A percentile compares a stretch with the other conserved stretches of the same genome.
phyloP scores from a whole-genome alignment of 805 yeast genomes.

The Candida succiphila region DNA sequence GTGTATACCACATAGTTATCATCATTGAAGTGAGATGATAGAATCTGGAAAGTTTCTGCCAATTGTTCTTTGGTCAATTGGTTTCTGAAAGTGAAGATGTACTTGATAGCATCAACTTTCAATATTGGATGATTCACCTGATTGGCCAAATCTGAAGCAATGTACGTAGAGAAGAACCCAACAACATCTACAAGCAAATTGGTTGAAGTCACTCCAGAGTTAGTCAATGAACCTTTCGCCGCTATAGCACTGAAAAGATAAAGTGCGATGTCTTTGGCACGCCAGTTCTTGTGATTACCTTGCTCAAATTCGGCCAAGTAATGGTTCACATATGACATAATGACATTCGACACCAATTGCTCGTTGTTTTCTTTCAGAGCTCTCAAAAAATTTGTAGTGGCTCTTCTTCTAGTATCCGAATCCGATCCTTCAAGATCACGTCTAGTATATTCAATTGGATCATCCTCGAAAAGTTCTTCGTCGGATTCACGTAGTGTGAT shows the following conservation, averaged over 20 bases:
- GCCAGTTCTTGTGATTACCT: slow-evolving; percentile 54
- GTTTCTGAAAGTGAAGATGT: slow-evolving; percentile 81
- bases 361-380: slow-evolving; percentile 78
- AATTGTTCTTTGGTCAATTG: slow-evolving; percentile 85
- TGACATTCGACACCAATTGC: slow-evolving; percentile 60
- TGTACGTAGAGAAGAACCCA: slow-evolving; percentile 67
- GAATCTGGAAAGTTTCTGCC: slow-evolving; percentile 65
- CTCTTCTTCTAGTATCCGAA: slow-evolving; percentile 82
- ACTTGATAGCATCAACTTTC: slow-evolving; percentile 88
- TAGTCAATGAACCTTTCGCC: slow-evolving; percentile 81
- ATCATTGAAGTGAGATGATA: slow-evolving; percentile 60
- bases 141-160: slow-evolving; percentile 72
- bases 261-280: slow-evolving; percentile 76
- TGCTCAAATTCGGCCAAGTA: slow-evolving; percentile 45
- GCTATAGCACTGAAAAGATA: slow-evolving; percentile 85
- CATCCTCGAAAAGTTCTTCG: slow-evolving; percentile 92
- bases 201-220: slow-evolving; percentile 78
- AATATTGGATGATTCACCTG: slow-evolving; percentile 60
- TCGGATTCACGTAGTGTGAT: slow-evolving; percentile 78
- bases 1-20: slow-evolving; percentile 78
- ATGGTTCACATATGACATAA: slow-evolving; percentile 59
- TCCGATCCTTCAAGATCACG: slow-evolving; percentile 95
- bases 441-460: slow-evolving; percentile 87
- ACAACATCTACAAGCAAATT: slow-evolving; percentile 81
- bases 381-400: slow-evolving; percentile 86